A percentile compares a stretch with the other conserved stretches of the same genome.
These are phyloP conservation scores for Ustilago hordei DNA, from an alignment of 1,284 basidiomycete genomes.

Conservation along the genomic window DNA sequence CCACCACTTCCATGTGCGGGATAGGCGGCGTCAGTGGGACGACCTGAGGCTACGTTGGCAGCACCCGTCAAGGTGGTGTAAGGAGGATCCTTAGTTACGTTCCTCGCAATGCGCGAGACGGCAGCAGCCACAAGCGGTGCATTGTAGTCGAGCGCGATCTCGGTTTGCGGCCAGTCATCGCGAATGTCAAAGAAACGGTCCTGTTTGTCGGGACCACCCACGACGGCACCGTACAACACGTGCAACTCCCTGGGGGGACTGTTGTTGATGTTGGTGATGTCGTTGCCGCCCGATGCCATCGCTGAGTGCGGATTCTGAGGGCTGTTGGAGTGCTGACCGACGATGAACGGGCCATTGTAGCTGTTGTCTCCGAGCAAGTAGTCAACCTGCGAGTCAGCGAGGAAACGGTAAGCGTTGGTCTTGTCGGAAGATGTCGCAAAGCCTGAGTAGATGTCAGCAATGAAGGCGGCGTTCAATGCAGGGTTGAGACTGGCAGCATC, in stretches of 20 bases:
- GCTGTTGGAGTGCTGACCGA: constrained; percentile 88
- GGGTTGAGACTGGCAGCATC: constrained; percentile 84
- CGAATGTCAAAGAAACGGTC: constrained; percentile 86
- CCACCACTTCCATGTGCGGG: constrained; percentile 18
- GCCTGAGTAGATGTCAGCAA: constrained; percentile 81
- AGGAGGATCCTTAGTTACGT: constrained; percentile 80
- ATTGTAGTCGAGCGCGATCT: constrained; percentile 79
- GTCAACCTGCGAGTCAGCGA: constrained; percentile 80
- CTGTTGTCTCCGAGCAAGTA: constrained; percentile 88
- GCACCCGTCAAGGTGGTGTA: constrained; percentile 73
- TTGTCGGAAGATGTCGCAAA: constrained; percentile 74
- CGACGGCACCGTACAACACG: constrained; percentile 84
- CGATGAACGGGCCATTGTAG: constrained; percentile 83
- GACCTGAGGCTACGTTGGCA: constrained; percentile 38
- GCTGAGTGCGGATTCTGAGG: constrained; percentile 89
- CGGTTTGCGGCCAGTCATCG: constrained; percentile 82
- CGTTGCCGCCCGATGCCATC: constrained; percentile 81
- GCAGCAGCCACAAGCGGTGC: constrained; percentile 85
- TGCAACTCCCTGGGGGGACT: constrained; percentile 78
- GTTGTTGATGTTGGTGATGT: constrained; percentile 78
- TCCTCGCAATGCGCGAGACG: constrained; percentile 77
- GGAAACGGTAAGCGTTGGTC: constrained; percentile 77
- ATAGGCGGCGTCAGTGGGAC: constrained; percentile 39
- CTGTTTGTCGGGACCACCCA: constrained; percentile 83
- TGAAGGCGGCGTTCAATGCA: constrained; percentile 84